phyloP scores from a whole-genome alignment of 2,329 filamentous ascomycete species.

The Chaetomiaceae sp. region DNA sequence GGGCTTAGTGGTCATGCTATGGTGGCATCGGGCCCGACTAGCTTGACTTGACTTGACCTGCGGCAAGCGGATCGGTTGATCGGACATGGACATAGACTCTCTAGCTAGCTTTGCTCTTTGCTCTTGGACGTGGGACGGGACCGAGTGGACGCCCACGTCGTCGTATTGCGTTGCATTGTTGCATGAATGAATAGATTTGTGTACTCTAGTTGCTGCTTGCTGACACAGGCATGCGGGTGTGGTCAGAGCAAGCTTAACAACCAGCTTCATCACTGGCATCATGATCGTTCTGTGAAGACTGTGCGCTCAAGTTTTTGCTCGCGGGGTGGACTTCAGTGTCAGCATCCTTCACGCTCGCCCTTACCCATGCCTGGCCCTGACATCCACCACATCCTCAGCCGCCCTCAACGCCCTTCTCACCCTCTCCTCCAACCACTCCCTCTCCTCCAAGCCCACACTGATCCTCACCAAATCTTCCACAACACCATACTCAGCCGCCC shows the following conservation, averaged over 20 bases:
- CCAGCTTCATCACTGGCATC: too few relatives aligned
- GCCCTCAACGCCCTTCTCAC: constrained; percentile 16
- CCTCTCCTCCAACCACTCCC: constrained; percentile 18
- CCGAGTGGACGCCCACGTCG: not conserved
- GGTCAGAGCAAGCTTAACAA: too few relatives aligned
- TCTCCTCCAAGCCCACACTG: constrained; percentile 24
- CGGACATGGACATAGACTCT: constrained; percentile 1
- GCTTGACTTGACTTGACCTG: not conserved
- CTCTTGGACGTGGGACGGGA: too few relatives aligned
- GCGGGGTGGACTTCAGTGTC: too few relatives aligned
- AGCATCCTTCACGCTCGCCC: too few relatives aligned
- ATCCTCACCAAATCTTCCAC: constrained; percentile 25
- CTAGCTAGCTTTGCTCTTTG: not conserved
- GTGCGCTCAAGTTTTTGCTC: too few relatives aligned
- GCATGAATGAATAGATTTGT: constrained; percentile 1
- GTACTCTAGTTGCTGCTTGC: not conserved
- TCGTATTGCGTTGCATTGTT: not conserved
- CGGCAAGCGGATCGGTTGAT: not conserved
- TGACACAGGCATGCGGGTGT: not conserved
- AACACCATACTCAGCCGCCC: constrained; percentile 24
- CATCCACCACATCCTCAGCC: not conserved
- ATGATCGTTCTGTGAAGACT: too few relatives aligned
- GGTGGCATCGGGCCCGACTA: not conserved
- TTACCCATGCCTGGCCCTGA: not conserved
- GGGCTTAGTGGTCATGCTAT: not conserved